These are phyloP conservation scores for Tieghemostelium lacteum DNA, from an alignment of 78 protist genomes.

Conservation along the genomic window DNA sequence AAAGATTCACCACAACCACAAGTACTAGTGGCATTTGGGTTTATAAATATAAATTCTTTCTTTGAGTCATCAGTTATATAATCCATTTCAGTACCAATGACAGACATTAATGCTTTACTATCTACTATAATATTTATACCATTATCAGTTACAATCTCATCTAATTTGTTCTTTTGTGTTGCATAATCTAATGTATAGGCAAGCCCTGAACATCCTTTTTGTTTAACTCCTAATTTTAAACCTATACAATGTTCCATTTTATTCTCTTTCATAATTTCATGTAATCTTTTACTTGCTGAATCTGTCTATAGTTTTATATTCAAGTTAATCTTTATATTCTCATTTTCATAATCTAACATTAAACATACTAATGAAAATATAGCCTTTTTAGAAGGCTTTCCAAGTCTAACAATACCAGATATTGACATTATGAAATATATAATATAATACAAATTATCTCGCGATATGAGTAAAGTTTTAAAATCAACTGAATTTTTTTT, in stretches of 20 bases:
- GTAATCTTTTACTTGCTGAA: constrained; percentile 46
- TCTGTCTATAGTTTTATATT: constrained; percentile 19
- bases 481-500: not conserved
- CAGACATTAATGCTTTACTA: constrained; percentile 89
- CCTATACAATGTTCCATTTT: constrained; percentile 63
- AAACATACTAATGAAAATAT: constrained; percentile 60
- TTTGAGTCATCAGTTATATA: constrained; percentile 85
- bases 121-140: constrained; percentile 84
- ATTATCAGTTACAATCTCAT: constrained; percentile 80
- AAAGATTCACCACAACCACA: constrained; percentile 97
- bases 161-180: constrained; percentile 60
- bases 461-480: no score
- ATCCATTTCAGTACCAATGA: constrained; percentile 95
- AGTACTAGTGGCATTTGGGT: constrained; percentile 94
- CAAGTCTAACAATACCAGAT: constrained; percentile 62
- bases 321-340: not conserved
- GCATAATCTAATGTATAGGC: constrained; percentile 93
- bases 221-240: constrained; percentile 84
- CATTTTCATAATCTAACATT: not conserved
- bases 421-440: constrained; percentile 27
- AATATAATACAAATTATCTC: not conserved
- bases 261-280: constrained; percentile 57
- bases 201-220: constrained; percentile 92
- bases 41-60: constrained; percentile 90
- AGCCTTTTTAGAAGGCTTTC: constrained; percentile 64